Base-by-base conservation (phyloP, 1,284 basidiomycete genomes). In the Cerioporus squamosus region DNA sequence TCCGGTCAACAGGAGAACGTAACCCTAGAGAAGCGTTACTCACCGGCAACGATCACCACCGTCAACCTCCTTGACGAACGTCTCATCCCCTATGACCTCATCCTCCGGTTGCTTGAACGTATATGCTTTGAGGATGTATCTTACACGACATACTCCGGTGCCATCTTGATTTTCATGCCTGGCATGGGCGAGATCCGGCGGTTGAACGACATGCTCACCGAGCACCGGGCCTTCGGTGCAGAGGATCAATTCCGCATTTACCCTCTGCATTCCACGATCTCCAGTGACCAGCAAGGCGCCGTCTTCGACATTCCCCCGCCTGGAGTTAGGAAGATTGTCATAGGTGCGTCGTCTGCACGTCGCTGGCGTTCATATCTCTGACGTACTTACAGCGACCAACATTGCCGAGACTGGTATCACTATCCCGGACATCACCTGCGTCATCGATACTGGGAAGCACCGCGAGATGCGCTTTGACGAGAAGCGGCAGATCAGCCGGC, bases 351-450 rank as follows among this genome's bases (percentile, higher is more conserved):
- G 24, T 53, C 20, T 8, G 43, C 45, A 17, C 38, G 5, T 17
- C 3, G 22, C 31, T 9, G 26, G 5, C 2, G n/a, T 36, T 18
- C 53, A 44, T 7, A 15, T 6, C 2, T 36, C 6, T 36, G 33
- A 12, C 49, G 38, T 14, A 6, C 24, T 14, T 5, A 36, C 20
- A 90, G 88, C 88, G 6, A 91, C 87, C 6, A 93, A 91, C 67
- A 90, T 93, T 65, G 88, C 87, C 18, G 89, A 88, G 71, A 90
- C 85, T 14, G 97, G 97, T 72, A 93, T 99, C 59, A 99, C 97
- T 0, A 98, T 99, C 58, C 97, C 97, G 5, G 97, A 99, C 69
- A 94, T 98, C 57, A 98, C 97, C 2, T 97, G 95, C 68, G 97
- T 99, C 14, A 96, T 99, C 57, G 97, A 99, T 72, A 87, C 89